Percentiles rank a stretch among this genome's conserved stretches.
phyloP scores from a whole-genome alignment of 2,329 filamentous ascomycete species.

The Cladosporium sp. region DNA sequence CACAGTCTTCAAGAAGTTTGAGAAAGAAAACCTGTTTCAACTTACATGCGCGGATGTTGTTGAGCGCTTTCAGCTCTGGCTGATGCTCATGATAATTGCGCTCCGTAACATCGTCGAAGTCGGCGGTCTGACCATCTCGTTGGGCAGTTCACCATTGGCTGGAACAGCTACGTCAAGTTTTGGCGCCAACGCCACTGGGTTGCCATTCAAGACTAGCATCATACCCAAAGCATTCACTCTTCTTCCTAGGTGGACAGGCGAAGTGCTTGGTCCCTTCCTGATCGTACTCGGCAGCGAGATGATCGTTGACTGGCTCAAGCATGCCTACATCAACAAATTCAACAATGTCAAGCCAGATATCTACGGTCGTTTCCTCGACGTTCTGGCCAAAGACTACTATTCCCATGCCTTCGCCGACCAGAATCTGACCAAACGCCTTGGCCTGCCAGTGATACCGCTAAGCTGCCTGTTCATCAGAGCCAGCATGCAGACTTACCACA shows the following conservation, averaged over 20 bases:
- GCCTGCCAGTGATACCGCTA: slow-evolving; percentile 86
- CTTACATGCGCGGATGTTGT: slow-evolving; percentile 95
- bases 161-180: slow-evolving; percentile 32
- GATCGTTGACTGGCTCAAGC: slow-evolving; percentile 95
- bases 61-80: slow-evolving; percentile 94
- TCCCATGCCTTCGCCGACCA: slow-evolving; percentile 92
- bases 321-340: slow-evolving; percentile 97
- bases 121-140: slow-evolving; percentile 69
- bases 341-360: slow-evolving; percentile 93
- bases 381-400: slow-evolving; percentile 97
- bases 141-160: slow-evolving; percentile 31
- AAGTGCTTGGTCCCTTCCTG: slow-evolving; percentile 89
- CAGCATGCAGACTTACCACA: slow-evolving; percentile 93
- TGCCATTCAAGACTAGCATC: slow-evolving; percentile 60
- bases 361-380: slow-evolving; percentile 86
- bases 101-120: slow-evolving; percentile 96
- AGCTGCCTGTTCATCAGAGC: slow-evolving; percentile 95
- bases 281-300: slow-evolving; percentile 95
- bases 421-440: slow-evolving; percentile 84
- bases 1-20: slow-evolving; percentile 97
- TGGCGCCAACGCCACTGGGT: slow-evolving; percentile 50
- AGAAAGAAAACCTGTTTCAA: slow-evolving; percentile 97
- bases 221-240: slow-evolving; percentile 89
- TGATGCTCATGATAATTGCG: slow-evolving; percentile 95
- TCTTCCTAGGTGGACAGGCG: slow-evolving; percentile 81